These are phyloP conservation scores for Silene uniflora DNA, from an alignment of 148 eudicot species.

Conservation along the genomic window DNA sequence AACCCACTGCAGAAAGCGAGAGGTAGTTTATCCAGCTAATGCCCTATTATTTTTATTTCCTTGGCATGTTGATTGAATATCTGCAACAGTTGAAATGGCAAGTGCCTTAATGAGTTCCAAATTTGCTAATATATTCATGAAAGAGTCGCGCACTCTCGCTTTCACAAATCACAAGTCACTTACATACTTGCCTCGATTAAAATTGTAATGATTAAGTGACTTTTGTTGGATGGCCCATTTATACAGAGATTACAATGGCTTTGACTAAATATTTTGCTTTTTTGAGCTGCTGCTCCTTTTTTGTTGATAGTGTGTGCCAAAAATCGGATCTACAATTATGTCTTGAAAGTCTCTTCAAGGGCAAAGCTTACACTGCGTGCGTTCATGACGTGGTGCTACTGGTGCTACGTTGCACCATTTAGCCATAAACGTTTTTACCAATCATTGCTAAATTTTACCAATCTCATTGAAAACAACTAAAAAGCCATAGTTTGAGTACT, in stretches of 20 bases:
- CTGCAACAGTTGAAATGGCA: neutral
- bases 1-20: conserved; percentile 75
- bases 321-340: too few species aligned
- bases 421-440: too few species aligned
- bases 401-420: too few species aligned
- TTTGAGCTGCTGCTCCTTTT: neutral
- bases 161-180: neutral
- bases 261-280: neutral
- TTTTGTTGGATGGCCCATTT: neutral
- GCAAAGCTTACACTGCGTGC: too few species aligned
- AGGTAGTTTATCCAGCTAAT: conserved; percentile 42
- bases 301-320: neutral
- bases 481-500: neutral
- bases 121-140: neutral
- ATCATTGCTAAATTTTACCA: too few species aligned
- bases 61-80: neutral
- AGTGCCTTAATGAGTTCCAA: neutral
- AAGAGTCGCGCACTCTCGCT: conserved; percentile 1
- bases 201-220: neutral
- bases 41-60: neutral
- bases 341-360: too few species aligned
- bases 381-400: too few species aligned
- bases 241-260: conserved; percentile 1
- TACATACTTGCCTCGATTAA: neutral
- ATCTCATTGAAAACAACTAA: neutral